Percentiles rank a stretch among this genome's conserved stretches.
Conservation (phyloP, 257 asterid genomes). For the Handroanthus guayacan region DNA sequence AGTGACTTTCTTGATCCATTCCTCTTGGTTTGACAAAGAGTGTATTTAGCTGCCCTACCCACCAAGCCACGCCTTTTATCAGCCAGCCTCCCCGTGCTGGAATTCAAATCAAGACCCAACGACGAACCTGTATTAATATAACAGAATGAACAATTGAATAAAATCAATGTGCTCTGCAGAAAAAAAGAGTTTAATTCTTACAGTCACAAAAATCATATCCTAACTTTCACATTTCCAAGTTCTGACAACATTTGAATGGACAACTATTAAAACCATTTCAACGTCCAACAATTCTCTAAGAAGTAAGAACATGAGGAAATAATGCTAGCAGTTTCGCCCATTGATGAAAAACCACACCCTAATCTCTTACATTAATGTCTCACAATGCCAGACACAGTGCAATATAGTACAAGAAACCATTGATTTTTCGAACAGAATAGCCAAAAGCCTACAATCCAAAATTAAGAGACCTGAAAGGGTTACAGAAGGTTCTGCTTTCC, state of each 20-base stretch:
- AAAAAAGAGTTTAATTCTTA: not conserved
- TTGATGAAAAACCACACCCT: not conserved
- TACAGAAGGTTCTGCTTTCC: constrained; percentile 34
- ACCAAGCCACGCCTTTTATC: constrained; percentile 62
- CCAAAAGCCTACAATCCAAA: constrained; percentile 16
- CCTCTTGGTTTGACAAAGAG: constrained; percentile 91
- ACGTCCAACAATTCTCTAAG: too few relatives aligned
- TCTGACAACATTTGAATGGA: too few relatives aligned
- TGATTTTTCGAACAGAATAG: constrained; percentile 14
- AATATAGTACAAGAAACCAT: not conserved
- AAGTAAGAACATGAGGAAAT: not conserved
- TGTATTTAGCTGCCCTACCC: constrained; percentile 62
- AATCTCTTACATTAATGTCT: not conserved
- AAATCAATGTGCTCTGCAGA: not conserved
- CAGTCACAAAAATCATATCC: not conserved
- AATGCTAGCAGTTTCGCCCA: not conserved
- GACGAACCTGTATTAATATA: constrained; percentile 40
- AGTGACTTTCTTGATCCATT: constrained; percentile 88
- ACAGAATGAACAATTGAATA: not conserved
- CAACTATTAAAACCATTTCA: too few relatives aligned
- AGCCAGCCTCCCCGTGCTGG: constrained; percentile 40
- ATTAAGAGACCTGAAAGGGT: constrained; percentile 39
- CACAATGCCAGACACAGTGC: not conserved
- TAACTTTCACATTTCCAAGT: not conserved
- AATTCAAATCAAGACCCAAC: constrained; percentile 51